Conservation (phyloP, 1,139 yeast genomes). For the Pichia sp. region DNA sequence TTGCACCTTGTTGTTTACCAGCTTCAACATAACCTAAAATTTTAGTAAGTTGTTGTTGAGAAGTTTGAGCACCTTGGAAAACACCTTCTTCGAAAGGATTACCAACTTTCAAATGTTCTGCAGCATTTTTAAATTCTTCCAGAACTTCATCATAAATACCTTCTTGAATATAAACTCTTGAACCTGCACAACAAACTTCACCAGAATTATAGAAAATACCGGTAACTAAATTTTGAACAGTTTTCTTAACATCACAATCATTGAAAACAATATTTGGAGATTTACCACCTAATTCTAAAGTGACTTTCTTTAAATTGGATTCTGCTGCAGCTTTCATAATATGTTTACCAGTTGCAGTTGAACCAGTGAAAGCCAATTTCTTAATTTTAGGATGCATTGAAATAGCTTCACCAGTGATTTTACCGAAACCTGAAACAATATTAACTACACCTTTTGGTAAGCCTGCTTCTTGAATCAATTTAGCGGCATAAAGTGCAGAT, state of each 20-base stretch:
- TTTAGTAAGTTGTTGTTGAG: conserved; percentile 61
- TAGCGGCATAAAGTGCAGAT: conserved; percentile 61
- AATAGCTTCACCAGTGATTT: conserved; percentile 66
- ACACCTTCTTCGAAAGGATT: conserved; percentile 61
- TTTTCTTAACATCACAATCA: conserved; percentile 59
- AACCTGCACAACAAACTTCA: conserved; percentile 83
- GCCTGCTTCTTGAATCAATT: conserved; percentile 60
- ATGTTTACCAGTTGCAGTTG: conserved; percentile 65
- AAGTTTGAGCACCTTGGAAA: conserved; percentile 70
- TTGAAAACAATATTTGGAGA: conserved; percentile 72
- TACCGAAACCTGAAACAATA: conserved; percentile 69
- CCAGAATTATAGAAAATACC: conserved; percentile 78
- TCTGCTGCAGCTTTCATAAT: conserved; percentile 68
- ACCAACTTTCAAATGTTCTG: conserved; percentile 57
- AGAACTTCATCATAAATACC: conserved; percentile 62
- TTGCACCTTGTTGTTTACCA: conserved; percentile 61
- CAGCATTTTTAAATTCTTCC: conserved; percentile 48
- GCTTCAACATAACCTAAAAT: conserved; percentile 62
- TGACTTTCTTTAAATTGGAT: conserved; percentile 62
- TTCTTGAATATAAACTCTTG: conserved; percentile 73
- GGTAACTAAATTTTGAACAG: conserved; percentile 50
- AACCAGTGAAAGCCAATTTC: conserved; percentile 80
- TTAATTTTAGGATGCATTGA: conserved; percentile 61
- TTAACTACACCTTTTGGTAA: conserved; percentile 76
- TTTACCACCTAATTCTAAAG: conserved; percentile 82